phyloP scores from a whole-genome alignment of 352 stramenopile genomes.

The Saprolegnia diclina region DNA sequence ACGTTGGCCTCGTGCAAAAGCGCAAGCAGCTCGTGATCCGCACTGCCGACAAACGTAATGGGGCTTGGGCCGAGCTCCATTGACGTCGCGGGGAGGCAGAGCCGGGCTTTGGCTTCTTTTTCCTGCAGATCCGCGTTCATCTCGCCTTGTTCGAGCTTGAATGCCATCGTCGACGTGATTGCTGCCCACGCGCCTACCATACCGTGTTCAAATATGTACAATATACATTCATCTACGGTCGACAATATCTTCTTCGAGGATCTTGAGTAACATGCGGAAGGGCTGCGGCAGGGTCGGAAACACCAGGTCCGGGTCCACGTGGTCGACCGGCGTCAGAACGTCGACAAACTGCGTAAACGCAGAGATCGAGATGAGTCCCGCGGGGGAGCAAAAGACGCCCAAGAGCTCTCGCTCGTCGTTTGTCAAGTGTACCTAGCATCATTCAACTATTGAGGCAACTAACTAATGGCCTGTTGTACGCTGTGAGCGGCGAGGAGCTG shows the following conservation, averaged over 20 bases:
- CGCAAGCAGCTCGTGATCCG: slow-evolving; percentile 4
- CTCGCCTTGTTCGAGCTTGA: slow-evolving; percentile 19
- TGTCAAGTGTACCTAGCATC: not conserved
- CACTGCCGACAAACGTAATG: not conserved
- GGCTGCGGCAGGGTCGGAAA: slow-evolving; percentile 62
- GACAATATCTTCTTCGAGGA: slow-evolving; percentile 56
- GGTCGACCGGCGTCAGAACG: slow-evolving; percentile 42
- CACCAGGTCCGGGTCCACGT: slow-evolving; percentile 54
- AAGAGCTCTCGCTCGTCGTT: slow-evolving; percentile 10
- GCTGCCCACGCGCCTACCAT: not conserved
- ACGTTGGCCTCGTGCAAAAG: not conserved
- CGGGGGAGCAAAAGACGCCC: not conserved
- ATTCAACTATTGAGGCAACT: too few species aligned
- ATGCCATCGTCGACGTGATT: slow-evolving; percentile 22
- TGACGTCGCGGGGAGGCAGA: not conserved
- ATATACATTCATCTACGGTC: too few species aligned
- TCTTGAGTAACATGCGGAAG: slow-evolving; percentile 54
- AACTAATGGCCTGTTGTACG: too few species aligned
- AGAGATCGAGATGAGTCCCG: slow-evolving; percentile 12
- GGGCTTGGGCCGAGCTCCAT: not conserved
- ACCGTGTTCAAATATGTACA: too few species aligned
- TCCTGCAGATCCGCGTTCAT: slow-evolving; percentile 13
- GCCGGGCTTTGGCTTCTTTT: slow-evolving; percentile 7
- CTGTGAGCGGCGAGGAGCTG: not conserved
- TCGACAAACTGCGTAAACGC: slow-evolving; percentile 58